phyloP scores from a whole-genome alignment of 768 basidiomycete genomes.

The Lentinula guzmanii region DNA sequence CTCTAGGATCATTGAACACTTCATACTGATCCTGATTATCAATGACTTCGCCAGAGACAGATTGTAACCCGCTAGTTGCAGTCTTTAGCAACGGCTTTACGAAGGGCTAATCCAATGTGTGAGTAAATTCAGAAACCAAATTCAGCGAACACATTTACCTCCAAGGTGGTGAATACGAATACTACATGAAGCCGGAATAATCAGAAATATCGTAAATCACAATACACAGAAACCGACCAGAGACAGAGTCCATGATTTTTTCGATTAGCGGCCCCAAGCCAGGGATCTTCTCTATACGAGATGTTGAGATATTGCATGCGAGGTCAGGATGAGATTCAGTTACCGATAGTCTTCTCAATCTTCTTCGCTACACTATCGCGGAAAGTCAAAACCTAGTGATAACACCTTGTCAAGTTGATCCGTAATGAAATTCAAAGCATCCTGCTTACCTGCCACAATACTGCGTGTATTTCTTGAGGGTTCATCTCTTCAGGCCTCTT shows the following conservation, averaged over 20 bases:
- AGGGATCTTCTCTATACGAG: slow-evolving; percentile 67
- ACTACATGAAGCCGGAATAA: slow-evolving; percentile 29
- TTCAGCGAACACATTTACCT: slow-evolving; percentile 34
- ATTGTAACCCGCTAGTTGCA: slow-evolving; percentile 56
- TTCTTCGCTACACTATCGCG: slow-evolving; percentile 80
- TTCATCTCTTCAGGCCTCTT: slow-evolving; percentile 77
- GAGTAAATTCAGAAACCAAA: neutral
- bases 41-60: slow-evolving; percentile 72
- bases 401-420: slow-evolving; percentile 63
- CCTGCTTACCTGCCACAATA: slow-evolving; percentile 68
- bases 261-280: slow-evolving; percentile 71
- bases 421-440: neutral
- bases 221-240: slow-evolving; percentile 33
- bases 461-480: slow-evolving; percentile 81
- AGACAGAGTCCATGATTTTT: slow-evolving; percentile 70
- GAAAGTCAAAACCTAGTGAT: slow-evolving; percentile 53
- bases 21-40: slow-evolving; percentile 79
- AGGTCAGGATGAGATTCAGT: slow-evolving; percentile 2
- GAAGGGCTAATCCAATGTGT: slow-evolving; percentile 48
- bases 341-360: slow-evolving; percentile 68
- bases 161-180: slow-evolving; percentile 80
- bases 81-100: slow-evolving; percentile 72
- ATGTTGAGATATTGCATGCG: neutral
- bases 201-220: neutral
- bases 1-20: slow-evolving; percentile 79